Evolutionary conservation across 1,284 basidiomycete genomes (phyloP), one percentile per base, ranked within the genome.

Genomic region (Ganoderma multipileum): DNA sequence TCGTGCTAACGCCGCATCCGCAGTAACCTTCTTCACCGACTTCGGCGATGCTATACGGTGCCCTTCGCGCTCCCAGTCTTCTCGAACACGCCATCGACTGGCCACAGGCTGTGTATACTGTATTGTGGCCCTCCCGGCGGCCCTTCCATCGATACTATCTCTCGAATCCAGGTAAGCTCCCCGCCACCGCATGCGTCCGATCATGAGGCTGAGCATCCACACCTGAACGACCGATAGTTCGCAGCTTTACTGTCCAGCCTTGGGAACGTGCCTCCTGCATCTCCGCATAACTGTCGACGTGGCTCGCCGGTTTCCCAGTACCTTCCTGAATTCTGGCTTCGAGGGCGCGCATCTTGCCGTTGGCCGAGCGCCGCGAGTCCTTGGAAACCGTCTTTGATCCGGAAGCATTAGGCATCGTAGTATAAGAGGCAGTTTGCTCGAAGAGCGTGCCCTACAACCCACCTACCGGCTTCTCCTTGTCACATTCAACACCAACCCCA

Each of bases 211-310:
- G 52, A 28, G 52, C 7, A 28, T 55, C 30, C 52, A 33, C 52
- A 33, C 26, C 28, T 14, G 2, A 30, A 55, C 33, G 26, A 33
- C 52, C 16, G 30, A 30, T 26, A 33, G 52, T 33, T 55, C 52
- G 30, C 52, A 55, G 52, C 52, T 18, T 33, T 20, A 30, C 12
- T 33, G 30, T 18, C 18, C 52, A 30, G 28, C 7, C 52, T 55
- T 55, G 52, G 52, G 52, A 55, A 55, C 52, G 52, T 55, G 52
- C 52, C 7, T 55, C 52, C 47, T 23, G n/a, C 47, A 52, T 52
- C 47, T 52, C 47, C 23, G 47, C 47, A 52, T 52, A 52, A 28
- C 47, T 52, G 23, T 52, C 52, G 30, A 20, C 52, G 28, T 30
- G 52, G 52, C 52, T 55, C 28, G 18, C 28, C 28, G 18, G 52